These are phyloP conservation scores for Penicillium sp. DNA, from an alignment of 2,329 filamentous ascomycete genomes.

Conservation along the genomic window DNA sequence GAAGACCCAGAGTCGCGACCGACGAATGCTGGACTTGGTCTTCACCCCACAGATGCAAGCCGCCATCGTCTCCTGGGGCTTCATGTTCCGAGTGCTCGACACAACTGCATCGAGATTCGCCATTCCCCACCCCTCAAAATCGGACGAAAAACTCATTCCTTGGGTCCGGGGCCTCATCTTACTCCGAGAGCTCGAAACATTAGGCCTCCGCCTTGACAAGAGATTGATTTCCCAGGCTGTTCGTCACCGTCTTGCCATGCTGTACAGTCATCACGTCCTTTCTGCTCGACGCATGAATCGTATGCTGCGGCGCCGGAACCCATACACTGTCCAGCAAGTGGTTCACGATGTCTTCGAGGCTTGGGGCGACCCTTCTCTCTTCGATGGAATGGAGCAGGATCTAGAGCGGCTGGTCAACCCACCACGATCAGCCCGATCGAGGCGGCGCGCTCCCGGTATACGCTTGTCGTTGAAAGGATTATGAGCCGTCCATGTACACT, in stretches of 20 bases:
- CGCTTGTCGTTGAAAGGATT: constrained; percentile 10
- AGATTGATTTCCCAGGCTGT: constrained; percentile 34
- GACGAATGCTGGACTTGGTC: constrained; percentile 38
- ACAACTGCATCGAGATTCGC: constrained; percentile 19
- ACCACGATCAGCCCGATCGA: constrained; percentile 11
- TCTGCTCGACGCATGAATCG: constrained; percentile 38
- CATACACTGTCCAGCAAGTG: constrained; percentile 33
- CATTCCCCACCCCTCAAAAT: constrained; percentile 16
- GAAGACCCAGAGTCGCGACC: constrained; percentile 12
- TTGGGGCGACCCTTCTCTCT: constrained; percentile 36
- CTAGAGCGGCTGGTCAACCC: constrained; percentile 27
- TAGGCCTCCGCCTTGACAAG: constrained; percentile 36
- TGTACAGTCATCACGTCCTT: constrained; percentile 34
- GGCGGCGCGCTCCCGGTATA: constrained; percentile 8
- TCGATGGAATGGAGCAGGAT: constrained; percentile 26
- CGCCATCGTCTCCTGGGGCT: constrained; percentile 54
- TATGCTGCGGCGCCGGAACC: constrained; percentile 38
- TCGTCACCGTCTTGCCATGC: constrained; percentile 37
- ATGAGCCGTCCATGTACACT: constrained; percentile 7
- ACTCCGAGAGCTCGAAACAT: constrained; percentile 38
- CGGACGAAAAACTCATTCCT: constrained; percentile 31
- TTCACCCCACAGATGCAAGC: constrained; percentile 48
- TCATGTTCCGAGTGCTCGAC: constrained; percentile 35
- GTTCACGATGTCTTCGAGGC: constrained; percentile 35
- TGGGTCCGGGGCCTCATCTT: constrained; percentile 44